Conservation (phyloP, 2,329 filamentous ascomycete genomes). For the Diaporthe ilicicola region DNA sequence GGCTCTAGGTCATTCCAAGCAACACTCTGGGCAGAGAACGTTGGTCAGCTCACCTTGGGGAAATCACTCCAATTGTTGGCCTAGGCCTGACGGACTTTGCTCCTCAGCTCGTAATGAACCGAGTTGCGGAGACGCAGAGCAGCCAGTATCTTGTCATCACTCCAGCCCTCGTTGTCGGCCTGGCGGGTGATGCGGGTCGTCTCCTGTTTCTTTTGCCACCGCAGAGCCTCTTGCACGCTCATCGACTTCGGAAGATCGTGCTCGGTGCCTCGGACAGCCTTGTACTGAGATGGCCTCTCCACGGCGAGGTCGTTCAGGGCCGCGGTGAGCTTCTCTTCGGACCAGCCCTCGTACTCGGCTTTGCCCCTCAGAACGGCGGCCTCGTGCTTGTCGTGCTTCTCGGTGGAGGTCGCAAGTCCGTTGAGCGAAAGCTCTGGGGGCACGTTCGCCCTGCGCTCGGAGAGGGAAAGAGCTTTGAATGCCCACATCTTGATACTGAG, state of each 20-base stretch:
- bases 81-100: neutral
- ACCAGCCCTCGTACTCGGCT: slow-evolving; percentile 1
- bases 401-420: too few species aligned
- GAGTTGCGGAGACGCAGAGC: neutral
- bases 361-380: neutral
- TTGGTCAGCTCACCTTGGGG: too few species aligned
- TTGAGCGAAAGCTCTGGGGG: neutral
- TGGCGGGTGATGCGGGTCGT: neutral
- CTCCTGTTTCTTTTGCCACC: neutral
- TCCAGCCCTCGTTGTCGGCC: slow-evolving; percentile 14
- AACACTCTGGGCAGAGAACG: too few species aligned
- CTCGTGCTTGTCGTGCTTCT: neutral
- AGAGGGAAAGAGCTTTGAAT: neutral
- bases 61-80: too few species aligned
- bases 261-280: neutral
- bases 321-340: neutral
- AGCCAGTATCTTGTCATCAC: neutral
- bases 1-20: too few species aligned
- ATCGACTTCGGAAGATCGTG: too few species aligned
- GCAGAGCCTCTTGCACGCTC: neutral
- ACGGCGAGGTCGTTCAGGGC: neutral
- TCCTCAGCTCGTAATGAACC: neutral
- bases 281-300: neutral
- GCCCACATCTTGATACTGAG: neutral
- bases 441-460: neutral